Evolutionary conservation across 768 basidiomycete species (phyloP).

Genomic region (Termitomyces sp.): DNA sequence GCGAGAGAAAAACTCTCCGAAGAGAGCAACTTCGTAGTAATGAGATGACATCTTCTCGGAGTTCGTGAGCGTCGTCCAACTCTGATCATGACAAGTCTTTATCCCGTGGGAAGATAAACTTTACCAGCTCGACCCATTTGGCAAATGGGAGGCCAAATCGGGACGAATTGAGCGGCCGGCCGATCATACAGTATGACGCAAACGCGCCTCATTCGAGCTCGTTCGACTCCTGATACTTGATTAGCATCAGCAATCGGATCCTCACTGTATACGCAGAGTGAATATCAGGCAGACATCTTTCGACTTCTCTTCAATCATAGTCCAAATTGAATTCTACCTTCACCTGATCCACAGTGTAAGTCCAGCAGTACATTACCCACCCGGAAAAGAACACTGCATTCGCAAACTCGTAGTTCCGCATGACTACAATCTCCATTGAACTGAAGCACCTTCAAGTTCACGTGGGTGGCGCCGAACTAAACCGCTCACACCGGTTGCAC

Average conservation of each 20-base stretch:
- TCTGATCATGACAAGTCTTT: not conserved
- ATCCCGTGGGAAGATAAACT: not conserved
- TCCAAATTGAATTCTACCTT: not conserved
- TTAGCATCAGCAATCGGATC: too few species aligned
- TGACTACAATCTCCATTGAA: not conserved
- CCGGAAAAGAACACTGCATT: not conserved
- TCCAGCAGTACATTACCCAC: too few species aligned
- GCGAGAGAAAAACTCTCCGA: slow-evolving; percentile 75
- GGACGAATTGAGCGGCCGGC: not conserved
- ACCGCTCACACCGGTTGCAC: not conserved
- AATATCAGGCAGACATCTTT: not conserved
- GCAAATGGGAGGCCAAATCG: not conserved
- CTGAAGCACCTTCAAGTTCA: not conserved
- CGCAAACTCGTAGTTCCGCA: too few species aligned
- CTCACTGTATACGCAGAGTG: not conserved
- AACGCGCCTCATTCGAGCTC: not conserved
- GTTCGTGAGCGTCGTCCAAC: not conserved
- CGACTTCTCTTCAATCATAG: too few species aligned
- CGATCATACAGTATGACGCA: not conserved
- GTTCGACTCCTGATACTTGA: not conserved
- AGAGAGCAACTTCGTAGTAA: slow-evolving; percentile 78
- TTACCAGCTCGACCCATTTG: not conserved
- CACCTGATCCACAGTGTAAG: not conserved
- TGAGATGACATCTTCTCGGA: slow-evolving; percentile 47
- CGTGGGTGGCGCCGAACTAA: not conserved